phyloP scores from a whole-genome alignment of 306 rosid genomes.

The Trifolium repens region DNA sequence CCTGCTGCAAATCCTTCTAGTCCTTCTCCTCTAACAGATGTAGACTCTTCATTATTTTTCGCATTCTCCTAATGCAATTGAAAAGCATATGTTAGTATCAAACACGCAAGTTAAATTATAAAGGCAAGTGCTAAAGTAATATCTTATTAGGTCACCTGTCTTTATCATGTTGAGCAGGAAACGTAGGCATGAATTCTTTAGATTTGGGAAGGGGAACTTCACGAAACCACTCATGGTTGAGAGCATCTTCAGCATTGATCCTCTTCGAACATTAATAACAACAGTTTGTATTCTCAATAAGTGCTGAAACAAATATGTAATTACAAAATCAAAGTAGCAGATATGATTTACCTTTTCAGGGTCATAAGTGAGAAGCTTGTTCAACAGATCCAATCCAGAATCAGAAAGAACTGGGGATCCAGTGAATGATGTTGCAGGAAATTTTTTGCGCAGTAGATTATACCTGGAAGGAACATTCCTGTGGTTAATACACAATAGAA shows the following conservation, averaged over 20 bases:
- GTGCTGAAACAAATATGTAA: conserved; percentile 17
- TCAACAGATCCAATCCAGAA: conserved; percentile 97
- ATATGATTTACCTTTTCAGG: conserved; percentile 80
- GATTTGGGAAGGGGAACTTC: conserved; percentile 98
- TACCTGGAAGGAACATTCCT: conserved; percentile 81
- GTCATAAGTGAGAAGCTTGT: conserved; percentile 93
- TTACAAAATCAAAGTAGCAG: conserved; percentile 9
- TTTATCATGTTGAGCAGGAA: conserved; percentile 98
- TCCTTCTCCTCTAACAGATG: conserved; percentile 97
- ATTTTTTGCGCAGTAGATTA: conserved; percentile 91
- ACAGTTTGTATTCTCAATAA: conserved; percentile 21
- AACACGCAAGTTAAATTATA: not conserved
- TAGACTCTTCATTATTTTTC: conserved; percentile 87
- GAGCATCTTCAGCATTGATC: conserved; percentile 91
- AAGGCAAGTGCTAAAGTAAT: not conserved
- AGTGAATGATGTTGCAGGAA: conserved; percentile 94
- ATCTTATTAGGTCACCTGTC: conserved; percentile 60
- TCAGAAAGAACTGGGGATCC: conserved; percentile 99
- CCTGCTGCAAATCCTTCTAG: conserved; percentile 83
- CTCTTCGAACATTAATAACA: conserved; percentile 60
- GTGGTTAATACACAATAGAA: conserved; percentile 58
- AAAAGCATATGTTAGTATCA: conserved; percentile 16
- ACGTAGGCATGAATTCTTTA: conserved; percentile 97
- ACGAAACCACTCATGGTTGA: conserved; percentile 92
- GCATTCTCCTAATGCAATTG: conserved; percentile 57